These are phyloP conservation scores for Achaetomiella virescens DNA, from an alignment of 495 filamentous ascomycete genomes.

Conservation along the genomic window DNA sequence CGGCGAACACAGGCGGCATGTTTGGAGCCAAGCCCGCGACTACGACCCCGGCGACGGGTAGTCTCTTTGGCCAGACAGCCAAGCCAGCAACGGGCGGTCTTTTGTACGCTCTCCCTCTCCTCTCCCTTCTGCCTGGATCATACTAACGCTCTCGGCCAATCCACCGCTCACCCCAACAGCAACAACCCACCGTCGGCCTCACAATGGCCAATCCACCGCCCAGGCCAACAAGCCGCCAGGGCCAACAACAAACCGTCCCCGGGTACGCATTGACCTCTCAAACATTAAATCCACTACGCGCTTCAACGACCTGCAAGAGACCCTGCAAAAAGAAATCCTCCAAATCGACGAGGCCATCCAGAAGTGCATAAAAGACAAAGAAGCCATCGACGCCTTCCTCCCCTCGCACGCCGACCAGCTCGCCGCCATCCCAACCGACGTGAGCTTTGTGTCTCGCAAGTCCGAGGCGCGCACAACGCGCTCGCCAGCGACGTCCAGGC, in stretches of 20 bases:
- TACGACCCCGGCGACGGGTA: background rate
- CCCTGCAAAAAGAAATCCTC: slow-evolving; percentile 71
- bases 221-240: slow-evolving; percentile 39
- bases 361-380: slow-evolving; percentile 54
- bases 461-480: slow-evolving; percentile 64
- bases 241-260: slow-evolving; percentile 49
- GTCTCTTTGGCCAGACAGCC: background rate
- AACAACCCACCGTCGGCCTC: slow-evolving; percentile 22
- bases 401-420: slow-evolving; percentile 61
- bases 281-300: slow-evolving; percentile 80
- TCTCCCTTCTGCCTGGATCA: background rate
- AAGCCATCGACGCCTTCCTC: slow-evolving; percentile 54
- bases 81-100: slow-evolving; percentile 29
- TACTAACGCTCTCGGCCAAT: slow-evolving; percentile 21
- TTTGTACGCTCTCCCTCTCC: slow-evolving; percentile 42
- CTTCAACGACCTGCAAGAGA: slow-evolving; percentile 79
- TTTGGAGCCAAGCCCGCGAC: slow-evolving; percentile 38
- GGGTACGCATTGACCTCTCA: slow-evolving; percentile 73
- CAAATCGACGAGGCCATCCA: slow-evolving; percentile 67
- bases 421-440: slow-evolving; percentile 61
- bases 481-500: slow-evolving; percentile 66
- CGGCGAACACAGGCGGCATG: slow-evolving; percentile 36
- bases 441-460: slow-evolving; percentile 65
- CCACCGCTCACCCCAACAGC: slow-evolving; percentile 29
- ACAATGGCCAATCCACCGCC: slow-evolving; percentile 33